Base-by-base conservation (phyloP, 441 rosid species). In the Erodium trifolium region DNA sequence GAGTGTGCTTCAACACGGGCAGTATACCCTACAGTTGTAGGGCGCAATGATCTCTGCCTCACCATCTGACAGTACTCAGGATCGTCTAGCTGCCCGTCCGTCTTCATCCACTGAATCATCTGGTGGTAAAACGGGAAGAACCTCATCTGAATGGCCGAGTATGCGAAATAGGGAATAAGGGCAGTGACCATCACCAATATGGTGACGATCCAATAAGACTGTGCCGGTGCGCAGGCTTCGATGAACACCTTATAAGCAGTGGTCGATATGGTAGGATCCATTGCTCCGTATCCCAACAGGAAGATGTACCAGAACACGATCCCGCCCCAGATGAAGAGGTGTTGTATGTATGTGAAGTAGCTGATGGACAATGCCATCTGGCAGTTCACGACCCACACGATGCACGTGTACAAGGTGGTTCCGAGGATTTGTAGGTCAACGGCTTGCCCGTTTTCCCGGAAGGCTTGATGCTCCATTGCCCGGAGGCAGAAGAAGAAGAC, bases 261-360 rank as follows among this genome's bases (percentile, higher is more conserved):
- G 16, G 88, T 82, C 29, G 99, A 92, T 62, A 62, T 18, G 65
- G 1, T 6, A 5, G 74, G 66, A 27, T 75, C 67, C 27, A 67
- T 79, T 5, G 92, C 91, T 69, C 99, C 99, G 14, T 92, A 94
- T 9, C 85, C 89, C 78, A 92, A 63, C 72, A 94, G 88, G 87
- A 94, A 94, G 31, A 90, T 72, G 68, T 91, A 91, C 96, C 97
- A 94, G 31, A 84, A 69, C 16, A 79, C 47, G 23, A 94, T 82
- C 65, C 92, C 87, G 2, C 97, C 99, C 99, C 98, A 94, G 41
- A 94, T 87, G 73, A 91, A 84, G 76, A 94, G 79, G 78, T 90
- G 97, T 67, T 94, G 99, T 51, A 92, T 75, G 70, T 83, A 87
- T 17, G 99, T 94, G 88, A 91, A 94, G 70, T 90, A 91, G 69